Percentiles rank a stretch among this genome's conserved stretches.
Conservation (phyloP, 768 basidiomycete species). For the Clitopilus passeckerianus region DNA sequence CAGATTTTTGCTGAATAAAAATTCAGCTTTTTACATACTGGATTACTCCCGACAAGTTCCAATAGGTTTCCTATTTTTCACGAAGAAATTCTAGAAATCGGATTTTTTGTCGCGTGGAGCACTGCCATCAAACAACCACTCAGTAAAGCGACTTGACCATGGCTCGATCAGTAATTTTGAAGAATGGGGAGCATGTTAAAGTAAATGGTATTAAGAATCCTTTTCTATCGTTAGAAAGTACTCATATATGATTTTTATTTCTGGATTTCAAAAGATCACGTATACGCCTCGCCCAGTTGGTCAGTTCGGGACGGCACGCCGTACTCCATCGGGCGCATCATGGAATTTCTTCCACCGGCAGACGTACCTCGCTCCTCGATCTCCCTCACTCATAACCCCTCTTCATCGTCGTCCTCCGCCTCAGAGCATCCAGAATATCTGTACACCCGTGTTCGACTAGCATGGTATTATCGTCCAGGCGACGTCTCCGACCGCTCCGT, state of each 20-base stretch:
- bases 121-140: slow-evolving; percentile 6
- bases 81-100: slow-evolving; percentile 11
- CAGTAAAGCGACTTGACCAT: slow-evolving; percentile 30
- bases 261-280: slow-evolving; percentile 66
- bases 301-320: slow-evolving; percentile 89
- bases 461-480: slow-evolving; percentile 95
- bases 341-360: slow-evolving; percentile 89
- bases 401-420: slow-evolving; percentile 41
- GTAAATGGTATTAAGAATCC: slow-evolving; percentile 63
- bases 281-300: slow-evolving; percentile 95
- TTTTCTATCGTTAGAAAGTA: slow-evolving; percentile 8
- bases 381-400: neutral
- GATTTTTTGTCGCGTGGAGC: neutral
- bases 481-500: slow-evolving; percentile 93
- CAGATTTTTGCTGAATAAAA: slow-evolving; percentile 13
- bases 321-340: slow-evolving; percentile 93
- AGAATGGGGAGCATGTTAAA: slow-evolving; percentile 81
- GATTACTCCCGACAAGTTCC: neutral
- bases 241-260: slow-evolving; percentile 25
- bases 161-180: slow-evolving; percentile 58
- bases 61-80: slow-evolving; percentile 26
- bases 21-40: slow-evolving; percentile 3
- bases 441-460: slow-evolving; percentile 82
- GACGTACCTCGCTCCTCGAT: slow-evolving; percentile 27
- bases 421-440: slow-evolving; percentile 62